These are phyloP conservation scores for Boletus pseudo-olivaceus DNA, from an alignment of 768 basidiomycete genomes.

Conservation along the genomic window DNA sequence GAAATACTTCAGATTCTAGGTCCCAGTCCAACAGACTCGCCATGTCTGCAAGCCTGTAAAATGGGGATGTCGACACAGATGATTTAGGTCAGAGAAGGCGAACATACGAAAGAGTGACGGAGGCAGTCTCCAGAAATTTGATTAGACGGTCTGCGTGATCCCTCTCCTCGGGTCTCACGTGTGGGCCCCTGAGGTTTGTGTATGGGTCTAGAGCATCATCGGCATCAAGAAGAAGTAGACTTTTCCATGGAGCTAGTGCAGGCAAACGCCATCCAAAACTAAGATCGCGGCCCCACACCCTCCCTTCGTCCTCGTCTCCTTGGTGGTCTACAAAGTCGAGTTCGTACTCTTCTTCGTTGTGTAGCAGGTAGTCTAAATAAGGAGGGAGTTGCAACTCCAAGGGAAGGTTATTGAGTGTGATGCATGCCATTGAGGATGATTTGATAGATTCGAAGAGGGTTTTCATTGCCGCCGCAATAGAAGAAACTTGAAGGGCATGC, in stretches of 20 bases:
- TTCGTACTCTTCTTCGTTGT: constrained; percentile 58
- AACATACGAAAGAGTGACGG: constrained; percentile 74
- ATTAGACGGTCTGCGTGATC: constrained; percentile 67
- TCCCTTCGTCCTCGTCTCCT: constrained; percentile 49
- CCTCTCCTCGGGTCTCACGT: constrained; percentile 61
- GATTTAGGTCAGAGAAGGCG: neutral
- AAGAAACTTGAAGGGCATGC: constrained; percentile 61
- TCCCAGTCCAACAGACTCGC: constrained; percentile 81
- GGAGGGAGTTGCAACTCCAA: constrained; percentile 87
- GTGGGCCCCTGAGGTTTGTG: constrained; percentile 54
- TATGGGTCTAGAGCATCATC: constrained; percentile 55
- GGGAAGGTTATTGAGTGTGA: constrained; percentile 74
- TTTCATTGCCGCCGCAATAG: constrained; percentile 78
- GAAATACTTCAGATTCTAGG: constrained; percentile 76
- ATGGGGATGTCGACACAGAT: neutral
- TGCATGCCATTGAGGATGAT: constrained; percentile 67
- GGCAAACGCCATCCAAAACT: constrained; percentile 71
- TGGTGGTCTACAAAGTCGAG: constrained; percentile 46
- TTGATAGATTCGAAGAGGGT: constrained; percentile 77
- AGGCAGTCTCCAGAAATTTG: constrained; percentile 70
- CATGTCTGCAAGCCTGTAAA: constrained; percentile 68
- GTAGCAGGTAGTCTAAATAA: constrained; percentile 66
- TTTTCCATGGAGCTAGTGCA: constrained; percentile 86
- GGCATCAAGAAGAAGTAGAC: constrained; percentile 71
- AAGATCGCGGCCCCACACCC: constrained; percentile 66